Evolutionary conservation across 208 protist species (phyloP), one percentile per base, ranked within the genome.

Genomic region (Crithidia bombi): DNA sequence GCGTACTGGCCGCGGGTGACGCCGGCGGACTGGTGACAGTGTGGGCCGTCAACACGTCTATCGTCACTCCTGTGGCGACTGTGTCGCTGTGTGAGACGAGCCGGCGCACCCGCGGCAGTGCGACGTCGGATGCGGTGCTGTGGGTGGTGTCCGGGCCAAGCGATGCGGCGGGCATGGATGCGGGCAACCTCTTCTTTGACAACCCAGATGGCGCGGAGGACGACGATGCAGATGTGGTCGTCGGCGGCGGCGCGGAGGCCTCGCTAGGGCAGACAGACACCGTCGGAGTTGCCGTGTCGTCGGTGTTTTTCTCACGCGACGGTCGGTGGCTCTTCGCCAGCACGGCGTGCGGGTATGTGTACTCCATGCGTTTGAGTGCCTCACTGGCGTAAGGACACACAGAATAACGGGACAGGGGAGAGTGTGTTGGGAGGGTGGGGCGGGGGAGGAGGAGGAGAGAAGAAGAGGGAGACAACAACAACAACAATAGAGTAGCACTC

Each of bases 1-100:
- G 70, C 36, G 56, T 95, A 9, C 87, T 95, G 62, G 86, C 85
- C 21, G 86, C 85, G 21, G 89, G 85, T 3, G 86, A 90, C 61
- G 75, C 71, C 23, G 70, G 70, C 30, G 89, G 89, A 14, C 50
- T 78, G 9, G 80, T 95, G 12, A 70, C 82, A 21, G 28, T 90
- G 23, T 95, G 86, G 86, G 69, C 84, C 30, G 66, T 95, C 21
- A 49, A 50, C 26, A 50, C 55, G 49, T 90, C 75, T 23, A 70
- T 85, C 21, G 73, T 59, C 26, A 69, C 69, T 11, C 89, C 89
- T 3, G 65, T 88, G 32, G 79, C 63, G 21, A 75, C 71, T 17
- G 63, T 88, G 25, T 79, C 76, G 39, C 65, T 83, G 65, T 52
- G 51, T 1, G 58, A 75, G 26, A 62, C 55, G 7, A 56, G 67